Evolutionary conservation across 1,139 yeast species (phyloP).

Genomic region (Zygosaccharomyces sapae): DNA sequence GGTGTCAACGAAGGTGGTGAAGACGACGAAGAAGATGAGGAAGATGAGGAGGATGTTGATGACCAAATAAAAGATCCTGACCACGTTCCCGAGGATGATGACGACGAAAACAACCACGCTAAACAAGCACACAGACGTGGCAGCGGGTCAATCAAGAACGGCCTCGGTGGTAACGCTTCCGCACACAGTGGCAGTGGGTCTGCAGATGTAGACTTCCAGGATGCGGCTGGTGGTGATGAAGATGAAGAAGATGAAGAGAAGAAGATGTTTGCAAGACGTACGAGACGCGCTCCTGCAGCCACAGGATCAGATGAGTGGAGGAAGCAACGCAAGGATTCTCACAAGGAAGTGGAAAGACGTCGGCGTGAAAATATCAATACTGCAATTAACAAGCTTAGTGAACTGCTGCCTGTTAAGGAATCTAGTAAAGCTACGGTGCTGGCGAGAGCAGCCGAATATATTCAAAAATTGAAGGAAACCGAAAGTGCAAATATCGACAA

Average conservation of each 20-base stretch:
- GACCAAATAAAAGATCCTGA: conserved; percentile 16
- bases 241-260: conserved; percentile 41
- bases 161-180: conserved; percentile 13
- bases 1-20: conserved; percentile 12
- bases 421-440: conserved; percentile 88
- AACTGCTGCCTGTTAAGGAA: conserved; percentile 77
- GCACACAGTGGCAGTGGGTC: conserved; percentile 20
- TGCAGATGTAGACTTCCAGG: conserved; percentile 28
- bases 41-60: conserved; percentile 21
- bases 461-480: conserved; percentile 80
- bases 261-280: conserved; percentile 26
- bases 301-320: conserved; percentile 88
- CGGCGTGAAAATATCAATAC: conserved; percentile 88
- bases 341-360: conserved; percentile 95
- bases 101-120: conserved; percentile 18
- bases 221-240: conserved; percentile 39
- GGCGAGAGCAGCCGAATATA: conserved; percentile 83
- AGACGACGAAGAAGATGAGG: conserved; percentile 15
- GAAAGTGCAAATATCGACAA: conserved; percentile 86
- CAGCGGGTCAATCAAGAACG: no score
- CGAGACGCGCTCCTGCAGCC: conserved; percentile 39
- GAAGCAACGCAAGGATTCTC: conserved; percentile 78
- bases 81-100: conserved; percentile 17
- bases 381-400: conserved; percentile 82
- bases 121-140: conserved; percentile 11